Evolutionary conservation across 2,329 filamentous ascomycete species (phyloP), one percentile per base, ranked within the genome.

Genomic region (Pseudocercospora vitis): DNA sequence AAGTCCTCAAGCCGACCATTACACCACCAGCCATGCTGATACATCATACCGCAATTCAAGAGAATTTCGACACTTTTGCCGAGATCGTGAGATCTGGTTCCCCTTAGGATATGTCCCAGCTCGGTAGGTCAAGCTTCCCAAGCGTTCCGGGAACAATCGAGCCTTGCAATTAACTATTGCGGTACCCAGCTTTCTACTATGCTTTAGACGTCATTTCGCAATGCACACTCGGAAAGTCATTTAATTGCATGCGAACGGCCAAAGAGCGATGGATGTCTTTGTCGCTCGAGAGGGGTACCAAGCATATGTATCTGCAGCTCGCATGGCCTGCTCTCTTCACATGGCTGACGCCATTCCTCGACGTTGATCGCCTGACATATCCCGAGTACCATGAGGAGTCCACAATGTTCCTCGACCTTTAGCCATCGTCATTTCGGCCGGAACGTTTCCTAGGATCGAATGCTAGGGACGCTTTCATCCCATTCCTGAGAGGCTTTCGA

Each of bases 281-380:
- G 32, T 35, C 32, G 6, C 19, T 35, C 3, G 32, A 35, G 32
- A n/a, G 32, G 7, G 32, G 32, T 8, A 35, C 14, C 14, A 35
- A 18, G 11, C 19, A 16, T 7, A 35, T 35, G 32, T 35, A 35
- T 18, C 32, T 35, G 6, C 32, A 35, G 3, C 11, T 35, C 14
- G 32, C 32, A n/a, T 35, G 32, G 32, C 32, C 32, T 8, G 14
- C 11, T 18, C 19, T 35, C 14, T 35, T 35, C 32, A n/a, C 14
- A 19, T 19, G 7, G n/a, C 12, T 44, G n/a, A 19, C 16, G 14
- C 24, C 23, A 3, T 44, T 44, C 24, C 7, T 44, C 4, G 39
- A 44, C 23, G 39, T 44, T 12, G 39, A 44, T 14, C 39, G n/a
- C 12, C 24, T 44, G 39, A 19, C 39, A n/a, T 44, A 44, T 24